Conservation (phyloP, 306 rosid genomes). For the Neltuma alba region DNA sequence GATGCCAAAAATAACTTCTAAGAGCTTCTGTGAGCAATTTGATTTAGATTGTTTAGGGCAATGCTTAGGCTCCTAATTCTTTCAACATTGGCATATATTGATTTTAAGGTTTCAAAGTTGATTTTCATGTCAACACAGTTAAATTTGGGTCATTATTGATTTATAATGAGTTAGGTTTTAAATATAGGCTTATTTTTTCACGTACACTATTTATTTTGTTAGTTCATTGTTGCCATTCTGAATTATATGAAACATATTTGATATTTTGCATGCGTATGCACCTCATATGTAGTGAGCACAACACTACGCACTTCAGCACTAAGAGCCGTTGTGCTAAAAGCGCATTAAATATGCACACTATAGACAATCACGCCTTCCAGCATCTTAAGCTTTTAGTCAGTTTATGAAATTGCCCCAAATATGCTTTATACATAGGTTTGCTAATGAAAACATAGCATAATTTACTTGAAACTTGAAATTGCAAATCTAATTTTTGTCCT, state of each 20-base stretch:
- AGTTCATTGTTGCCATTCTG: background rate
- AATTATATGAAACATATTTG: background rate
- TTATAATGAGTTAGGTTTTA: background rate
- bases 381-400: background rate
- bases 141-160: background rate
- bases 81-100: background rate
- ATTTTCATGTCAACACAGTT: background rate
- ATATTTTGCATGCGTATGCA: background rate
- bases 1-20: background rate
- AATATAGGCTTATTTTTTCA: background rate
- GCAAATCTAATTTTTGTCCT: background rate
- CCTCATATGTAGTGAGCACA: background rate
- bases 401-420: background rate
- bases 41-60: background rate
- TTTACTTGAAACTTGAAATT: conserved; percentile 2
- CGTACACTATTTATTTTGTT: background rate
- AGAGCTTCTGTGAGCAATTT: background rate
- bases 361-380: background rate
- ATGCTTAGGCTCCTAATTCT: background rate
- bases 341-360: background rate
- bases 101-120: background rate
- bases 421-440: background rate
- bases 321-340: background rate
- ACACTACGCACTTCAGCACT: background rate
- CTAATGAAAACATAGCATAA: background rate